phyloP scores from a whole-genome alignment of 2,329 filamentous ascomycete species.

The Thelonectria olida region DNA sequence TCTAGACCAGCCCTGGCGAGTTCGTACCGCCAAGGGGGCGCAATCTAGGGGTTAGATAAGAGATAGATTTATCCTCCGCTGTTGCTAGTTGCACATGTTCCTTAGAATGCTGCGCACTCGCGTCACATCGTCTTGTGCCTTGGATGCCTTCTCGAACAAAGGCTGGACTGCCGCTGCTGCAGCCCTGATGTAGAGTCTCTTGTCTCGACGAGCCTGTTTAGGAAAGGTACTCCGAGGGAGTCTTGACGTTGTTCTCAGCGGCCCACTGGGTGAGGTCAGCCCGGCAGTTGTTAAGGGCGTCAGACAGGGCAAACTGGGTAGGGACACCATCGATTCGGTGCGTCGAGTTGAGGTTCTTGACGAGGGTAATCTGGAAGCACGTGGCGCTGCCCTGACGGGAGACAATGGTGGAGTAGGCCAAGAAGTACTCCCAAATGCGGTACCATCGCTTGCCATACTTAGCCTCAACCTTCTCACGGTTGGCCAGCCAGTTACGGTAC shows the following conservation, averaged over 20 bases:
- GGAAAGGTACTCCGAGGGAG: constrained; percentile 42
- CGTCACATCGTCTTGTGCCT: constrained; percentile 12
- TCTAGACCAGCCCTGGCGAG: constrained; percentile 33
- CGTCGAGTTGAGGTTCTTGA: constrained; percentile 93
- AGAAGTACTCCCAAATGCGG: constrained; percentile 95
- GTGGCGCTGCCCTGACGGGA: constrained; percentile 87
- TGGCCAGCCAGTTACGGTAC: constrained; percentile 98
- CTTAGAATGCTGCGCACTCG: constrained; percentile 1
- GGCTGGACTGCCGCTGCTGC: constrained; percentile 2
- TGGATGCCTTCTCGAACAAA: constrained; percentile 3
- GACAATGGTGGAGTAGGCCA: constrained; percentile 85
- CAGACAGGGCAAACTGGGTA: constrained; percentile 75
- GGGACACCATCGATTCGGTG: constrained; percentile 83
- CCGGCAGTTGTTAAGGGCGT: constrained; percentile 59
- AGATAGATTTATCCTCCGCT: constrained; percentile 30
- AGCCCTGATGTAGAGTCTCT: neutral
- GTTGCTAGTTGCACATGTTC: constrained; percentile 1
- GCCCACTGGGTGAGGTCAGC: constrained; percentile 47
- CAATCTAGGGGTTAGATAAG: constrained; percentile 34
- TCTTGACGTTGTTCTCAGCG: constrained; percentile 48
- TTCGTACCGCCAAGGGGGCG: constrained; percentile 32
- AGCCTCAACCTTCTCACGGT: constrained; percentile 88
- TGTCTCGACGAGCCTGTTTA: neutral
- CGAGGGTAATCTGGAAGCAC: constrained; percentile 87
- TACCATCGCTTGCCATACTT: constrained; percentile 98